Conservation (phyloP, 2,329 filamentous ascomycete species). For the Aspergillus awamori region DNA sequence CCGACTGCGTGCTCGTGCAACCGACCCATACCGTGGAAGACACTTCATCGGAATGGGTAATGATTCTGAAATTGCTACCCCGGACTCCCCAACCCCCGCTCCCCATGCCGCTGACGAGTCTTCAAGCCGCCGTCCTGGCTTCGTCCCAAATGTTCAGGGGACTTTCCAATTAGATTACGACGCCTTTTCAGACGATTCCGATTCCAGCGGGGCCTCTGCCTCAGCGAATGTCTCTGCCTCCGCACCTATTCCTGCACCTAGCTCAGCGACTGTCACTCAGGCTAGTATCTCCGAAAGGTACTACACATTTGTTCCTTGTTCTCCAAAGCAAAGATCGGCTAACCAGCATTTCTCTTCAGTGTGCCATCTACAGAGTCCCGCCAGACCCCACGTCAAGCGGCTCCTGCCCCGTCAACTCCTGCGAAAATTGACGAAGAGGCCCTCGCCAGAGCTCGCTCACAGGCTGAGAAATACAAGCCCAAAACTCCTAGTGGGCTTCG, state of each 20-base stretch:
- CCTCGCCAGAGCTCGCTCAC: constrained; percentile 40
- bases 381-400: constrained; percentile 17
- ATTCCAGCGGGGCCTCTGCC: constrained; percentile 20
- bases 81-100: constrained; percentile 21
- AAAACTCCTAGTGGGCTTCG: constrained; percentile 48
- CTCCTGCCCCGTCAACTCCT: constrained; percentile 23
- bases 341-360: constrained; percentile 8
- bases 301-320: neutral
- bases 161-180: constrained; percentile 36
- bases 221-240: constrained; percentile 12
- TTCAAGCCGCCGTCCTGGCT: constrained; percentile 1
- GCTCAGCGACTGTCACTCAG: constrained; percentile 10
- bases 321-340: neutral
- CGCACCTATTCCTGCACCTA: constrained; percentile 9
- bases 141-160: constrained; percentile 21
- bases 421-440: constrained; percentile 30
- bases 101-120: constrained; percentile 7
- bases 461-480: constrained; percentile 47
- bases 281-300: constrained; percentile 20
- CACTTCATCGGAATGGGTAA: constrained; percentile 28
- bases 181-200: constrained; percentile 29
- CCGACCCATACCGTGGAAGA: constrained; percentile 27
- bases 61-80: constrained; percentile 16
- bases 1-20: constrained; percentile 25
- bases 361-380: constrained; percentile 17